Evolutionary conservation across 2,329 filamentous ascomycete genomes (phyloP), one percentile per base, ranked within the genome.

Genomic region (Spiromastix sp.): DNA sequence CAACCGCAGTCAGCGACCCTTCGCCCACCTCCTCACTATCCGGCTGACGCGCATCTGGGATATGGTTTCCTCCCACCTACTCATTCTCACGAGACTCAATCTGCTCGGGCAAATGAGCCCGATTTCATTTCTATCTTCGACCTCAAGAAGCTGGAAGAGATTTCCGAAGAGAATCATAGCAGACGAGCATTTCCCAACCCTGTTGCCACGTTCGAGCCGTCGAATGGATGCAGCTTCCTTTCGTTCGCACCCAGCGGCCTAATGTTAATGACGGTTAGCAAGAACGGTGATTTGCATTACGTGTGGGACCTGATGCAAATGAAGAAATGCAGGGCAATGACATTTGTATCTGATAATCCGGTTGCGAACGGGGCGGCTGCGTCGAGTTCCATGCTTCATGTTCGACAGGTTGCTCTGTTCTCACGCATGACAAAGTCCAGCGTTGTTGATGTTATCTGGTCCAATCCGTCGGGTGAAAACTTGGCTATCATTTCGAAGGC

Each of bases 391-490:
- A 40, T 40, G 10, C 44, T 45, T 5, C 60, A 56, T 42, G 83
- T 95, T 20, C 79, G 86, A 31, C 85, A 94, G 55, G 71, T 95
- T 41, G 85, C 86, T 5, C 78, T 87, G 41, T 95, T 93, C 52
- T 84, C 85, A 13, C 79, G 91, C 26, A 81, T 95, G 74, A 96
- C 89, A 2, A 81, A 89, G 32, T 85, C 91, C 3, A 82, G 84
- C 36, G 85, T 96, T 37, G 74, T 95, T 15, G 89, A 95, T 51
- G 83, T 94, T 27, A 77, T 79, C 3, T 98, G 91, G 91, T 81
- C 81, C 2, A 72, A 75, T 36, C 84, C 84, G 3, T 79, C 79
- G 37, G 85, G 84, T 15, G 84, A 93, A 52, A 79, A 83, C 39
- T 64, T 93, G 25, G 89, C 87, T 2, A 79, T 98, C 62, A 77